A percentile compares a stretch with the other conserved stretches of the same genome.
phyloP scores from a whole-genome alignment of 2,329 filamentous ascomycete genomes.

The Didymellaceae sp. region DNA sequence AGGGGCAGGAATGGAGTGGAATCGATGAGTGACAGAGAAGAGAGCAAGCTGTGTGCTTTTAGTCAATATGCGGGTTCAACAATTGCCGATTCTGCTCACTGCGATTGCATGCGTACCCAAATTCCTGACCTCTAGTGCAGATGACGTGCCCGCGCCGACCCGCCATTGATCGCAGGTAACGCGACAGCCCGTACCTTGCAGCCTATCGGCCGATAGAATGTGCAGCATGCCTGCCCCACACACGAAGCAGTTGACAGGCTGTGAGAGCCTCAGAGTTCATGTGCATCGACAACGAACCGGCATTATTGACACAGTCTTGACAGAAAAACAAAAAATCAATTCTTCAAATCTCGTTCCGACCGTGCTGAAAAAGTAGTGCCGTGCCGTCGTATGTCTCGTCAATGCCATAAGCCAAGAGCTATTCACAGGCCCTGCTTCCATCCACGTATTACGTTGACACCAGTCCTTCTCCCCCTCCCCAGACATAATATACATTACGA shows the following conservation, averaged over 20 bases:
- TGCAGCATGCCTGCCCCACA: slow-evolving; percentile 1
- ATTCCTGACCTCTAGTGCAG: slow-evolving; percentile 16
- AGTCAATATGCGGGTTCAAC: slow-evolving; percentile 6
- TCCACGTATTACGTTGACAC: slow-evolving; percentile 5
- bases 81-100: slow-evolving; percentile 12
- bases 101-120: slow-evolving; percentile 18
- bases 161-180: slow-evolving; percentile 10
- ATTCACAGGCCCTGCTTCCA: background rate
- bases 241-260: background rate
- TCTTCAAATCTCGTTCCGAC: slow-evolving; percentile 3
- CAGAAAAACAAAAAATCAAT: slow-evolving; percentile 9
- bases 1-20: background rate
- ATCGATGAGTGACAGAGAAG: background rate
- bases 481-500: slow-evolving; percentile 16
- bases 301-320: too few species aligned
- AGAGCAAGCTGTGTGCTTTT: background rate
- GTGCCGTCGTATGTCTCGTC: slow-evolving; percentile 14
- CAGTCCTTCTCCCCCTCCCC: slow-evolving; percentile 2
- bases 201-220: slow-evolving; percentile 13
- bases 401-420: background rate
- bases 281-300: background rate
- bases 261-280: background rate
- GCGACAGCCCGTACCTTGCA: slow-evolving; percentile 18
- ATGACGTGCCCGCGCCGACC: slow-evolving; percentile 19
- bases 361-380: slow-evolving; percentile 1